Conservation (phyloP, 2,329 filamentous ascomycete genomes). For the Colletotrichum lentis region DNA sequence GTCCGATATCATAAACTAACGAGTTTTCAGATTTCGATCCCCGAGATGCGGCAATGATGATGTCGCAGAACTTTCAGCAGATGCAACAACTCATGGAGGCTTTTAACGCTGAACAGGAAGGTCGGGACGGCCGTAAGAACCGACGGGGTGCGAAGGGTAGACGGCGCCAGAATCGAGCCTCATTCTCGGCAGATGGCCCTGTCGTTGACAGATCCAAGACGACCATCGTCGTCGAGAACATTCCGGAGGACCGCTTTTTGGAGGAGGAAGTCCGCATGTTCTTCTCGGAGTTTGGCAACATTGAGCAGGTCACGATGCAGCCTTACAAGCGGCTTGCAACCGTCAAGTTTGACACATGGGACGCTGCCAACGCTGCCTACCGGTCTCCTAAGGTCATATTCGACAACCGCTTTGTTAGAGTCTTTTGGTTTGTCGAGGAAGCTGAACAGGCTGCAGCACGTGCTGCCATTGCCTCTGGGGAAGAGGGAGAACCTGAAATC, state of each 20-base stretch:
- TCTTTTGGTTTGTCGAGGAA: constrained; percentile 75
- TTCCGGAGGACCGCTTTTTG: constrained; percentile 74
- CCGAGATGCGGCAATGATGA: constrained; percentile 37
- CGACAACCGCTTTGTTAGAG: constrained; percentile 85
- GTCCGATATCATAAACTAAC: constrained; percentile 11
- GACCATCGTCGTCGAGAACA: constrained; percentile 78
- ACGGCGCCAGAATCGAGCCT: constrained; percentile 51
- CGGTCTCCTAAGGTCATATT: constrained; percentile 82
- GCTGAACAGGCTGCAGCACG: constrained; percentile 47
- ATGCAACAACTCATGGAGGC: constrained; percentile 37
- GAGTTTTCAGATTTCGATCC: constrained; percentile 36
- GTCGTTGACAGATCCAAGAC: constrained; percentile 69
- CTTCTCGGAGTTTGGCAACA: constrained; percentile 75
- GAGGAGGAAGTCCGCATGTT: constrained; percentile 72
- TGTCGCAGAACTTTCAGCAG: constrained; percentile 36
- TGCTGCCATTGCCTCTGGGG: constrained; percentile 40
- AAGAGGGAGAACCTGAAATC: constrained; percentile 56
- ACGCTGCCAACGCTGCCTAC: constrained; percentile 74
- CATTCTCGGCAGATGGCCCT: constrained; percentile 71
- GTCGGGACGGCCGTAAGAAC: constrained; percentile 43
- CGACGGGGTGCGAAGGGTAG: constrained; percentile 40
- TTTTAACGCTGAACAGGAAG: constrained; percentile 40
- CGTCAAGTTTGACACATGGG: constrained; percentile 73
- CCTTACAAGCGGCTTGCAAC: constrained; percentile 72
- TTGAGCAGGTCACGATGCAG: constrained; percentile 71